Percentiles rank a stretch among this genome's conserved stretches.
These are phyloP conservation scores for Botrytis paeoniae DNA, from an alignment of 2,329 filamentous ascomycete genomes.

Conservation along the genomic window DNA sequence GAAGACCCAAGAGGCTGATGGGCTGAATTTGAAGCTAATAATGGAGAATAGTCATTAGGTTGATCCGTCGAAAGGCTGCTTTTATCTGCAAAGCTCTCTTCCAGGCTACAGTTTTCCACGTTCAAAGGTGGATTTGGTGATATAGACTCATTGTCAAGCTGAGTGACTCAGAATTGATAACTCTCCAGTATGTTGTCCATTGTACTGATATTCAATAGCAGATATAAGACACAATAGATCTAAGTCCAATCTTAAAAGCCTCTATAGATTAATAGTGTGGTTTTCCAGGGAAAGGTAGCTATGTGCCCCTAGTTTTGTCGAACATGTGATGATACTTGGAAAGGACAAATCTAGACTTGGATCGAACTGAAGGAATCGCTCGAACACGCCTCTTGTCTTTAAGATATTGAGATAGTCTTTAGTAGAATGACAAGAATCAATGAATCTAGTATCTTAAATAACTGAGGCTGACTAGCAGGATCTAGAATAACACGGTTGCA, in stretches of 20 bases:
- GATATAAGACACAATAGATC: not conserved
- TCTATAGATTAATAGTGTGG: not conserved
- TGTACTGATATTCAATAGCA: not conserved
- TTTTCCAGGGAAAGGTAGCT: not conserved
- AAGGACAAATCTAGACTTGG: not conserved
- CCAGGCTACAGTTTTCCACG: not conserved
- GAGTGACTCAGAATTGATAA: no score
- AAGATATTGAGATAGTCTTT: accelerated
- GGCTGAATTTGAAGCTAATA: not conserved
- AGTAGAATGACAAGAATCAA: not conserved
- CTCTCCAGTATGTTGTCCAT: not conserved
- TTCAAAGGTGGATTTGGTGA: not conserved
- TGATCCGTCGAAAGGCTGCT: not conserved
- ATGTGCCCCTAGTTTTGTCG: not conserved
- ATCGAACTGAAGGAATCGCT: not conserved
- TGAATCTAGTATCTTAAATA: not conserved
- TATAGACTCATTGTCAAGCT: not conserved
- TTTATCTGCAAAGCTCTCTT: not conserved
- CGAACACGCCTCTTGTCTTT: not conserved
- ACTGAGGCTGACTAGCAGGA: no score
- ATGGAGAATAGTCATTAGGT: not conserved
- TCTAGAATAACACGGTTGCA: not conserved
- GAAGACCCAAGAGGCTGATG: not conserved
- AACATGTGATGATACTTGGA: not conserved
- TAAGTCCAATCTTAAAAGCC: not conserved